Conservation (phyloP, 176 grass and related monocot genomes). For the Carex myosuroides region DNA sequence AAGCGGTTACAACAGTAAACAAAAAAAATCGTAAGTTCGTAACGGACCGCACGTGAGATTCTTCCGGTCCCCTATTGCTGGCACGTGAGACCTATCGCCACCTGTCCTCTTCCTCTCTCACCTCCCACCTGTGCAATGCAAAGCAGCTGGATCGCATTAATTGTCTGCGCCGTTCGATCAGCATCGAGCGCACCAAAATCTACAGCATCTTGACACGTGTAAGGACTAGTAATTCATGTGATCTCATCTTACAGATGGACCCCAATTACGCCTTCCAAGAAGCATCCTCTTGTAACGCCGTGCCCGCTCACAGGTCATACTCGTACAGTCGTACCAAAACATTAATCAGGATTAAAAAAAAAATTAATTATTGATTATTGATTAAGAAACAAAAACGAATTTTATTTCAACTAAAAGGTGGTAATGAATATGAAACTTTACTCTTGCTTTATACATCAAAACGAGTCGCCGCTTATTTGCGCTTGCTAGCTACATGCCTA, state of each 20-base stretch:
- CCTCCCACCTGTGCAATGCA: neutral
- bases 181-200: neutral
- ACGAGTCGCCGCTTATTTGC: conserved; percentile 19
- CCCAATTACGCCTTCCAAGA: conserved; percentile 14
- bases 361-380: neutral
- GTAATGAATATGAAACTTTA: conserved; percentile 2
- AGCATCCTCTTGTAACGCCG: conserved; percentile 11
- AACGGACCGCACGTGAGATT: conserved; percentile 15
- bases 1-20: conserved; percentile 22
- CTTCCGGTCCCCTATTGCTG: neutral
- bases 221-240: conserved; percentile 11
- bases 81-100: conserved; percentile 5
- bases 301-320: conserved; percentile 10
- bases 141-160: neutral
- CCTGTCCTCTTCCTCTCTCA: neutral
- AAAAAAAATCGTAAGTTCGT: neutral
- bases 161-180: neutral
- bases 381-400: neutral
- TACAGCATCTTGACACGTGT: neutral
- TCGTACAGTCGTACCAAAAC: neutral
- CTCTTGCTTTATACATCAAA: conserved; percentile 23
- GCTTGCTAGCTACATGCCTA: neutral
- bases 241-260: neutral
- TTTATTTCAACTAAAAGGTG: neutral
- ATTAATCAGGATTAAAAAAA: neutral